A percentile compares a stretch with the other conserved stretches of the same genome.
Evolutionary conservation across 495 filamentous ascomycete species (phyloP).

Genomic region (Trichoderma gamsii): DNA sequence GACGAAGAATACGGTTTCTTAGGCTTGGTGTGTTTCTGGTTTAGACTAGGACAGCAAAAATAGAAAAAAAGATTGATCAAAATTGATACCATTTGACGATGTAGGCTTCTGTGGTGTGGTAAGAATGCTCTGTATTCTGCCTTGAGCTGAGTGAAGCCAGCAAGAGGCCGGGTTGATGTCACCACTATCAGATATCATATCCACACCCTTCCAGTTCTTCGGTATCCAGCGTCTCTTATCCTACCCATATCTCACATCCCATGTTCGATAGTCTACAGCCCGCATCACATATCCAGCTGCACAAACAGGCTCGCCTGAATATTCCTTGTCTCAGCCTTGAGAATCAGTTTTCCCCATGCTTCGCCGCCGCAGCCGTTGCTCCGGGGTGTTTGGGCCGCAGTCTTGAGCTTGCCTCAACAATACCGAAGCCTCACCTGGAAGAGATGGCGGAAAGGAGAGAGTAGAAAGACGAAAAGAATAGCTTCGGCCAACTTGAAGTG

Average conservation of each 20-base stretch:
- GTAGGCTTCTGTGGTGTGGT: neutral
- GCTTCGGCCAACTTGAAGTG: no score
- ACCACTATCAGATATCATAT: no score
- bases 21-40: neutral
- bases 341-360: neutral
- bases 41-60: neutral
- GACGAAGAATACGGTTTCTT: slow-evolving; percentile 61
- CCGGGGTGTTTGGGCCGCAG: neutral
- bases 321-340: neutral
- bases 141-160: neutral
- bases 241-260: no score
- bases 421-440: no score
- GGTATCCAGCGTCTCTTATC: no score
- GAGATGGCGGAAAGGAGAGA: no score
- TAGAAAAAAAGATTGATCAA: neutral
- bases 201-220: no score
- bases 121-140: neutral
- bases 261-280: neutral
- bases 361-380: neutral
- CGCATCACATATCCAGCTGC: neutral
- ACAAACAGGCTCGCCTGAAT: neutral
- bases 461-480: no score
- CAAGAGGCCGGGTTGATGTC: no score
- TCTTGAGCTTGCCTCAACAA: neutral
- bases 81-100: neutral